Base-by-base conservation (phyloP, 208 protist genomes). In the Eutreptiella sp. region DNA sequence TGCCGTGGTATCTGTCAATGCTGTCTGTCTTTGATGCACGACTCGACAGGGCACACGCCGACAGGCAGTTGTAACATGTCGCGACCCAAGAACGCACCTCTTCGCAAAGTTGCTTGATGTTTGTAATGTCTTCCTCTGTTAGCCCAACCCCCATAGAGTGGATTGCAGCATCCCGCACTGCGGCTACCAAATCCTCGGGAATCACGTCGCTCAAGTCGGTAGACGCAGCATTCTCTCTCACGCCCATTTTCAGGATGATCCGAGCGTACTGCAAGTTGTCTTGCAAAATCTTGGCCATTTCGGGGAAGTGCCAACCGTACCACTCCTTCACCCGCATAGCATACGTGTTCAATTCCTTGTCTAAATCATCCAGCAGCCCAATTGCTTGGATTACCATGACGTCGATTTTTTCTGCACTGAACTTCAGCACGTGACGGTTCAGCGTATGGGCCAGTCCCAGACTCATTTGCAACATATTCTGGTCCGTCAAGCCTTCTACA, bases 301-400 rank as follows among this genome's bases (percentile, higher is more conserved):
- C 96, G 5, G 97, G 96, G 81, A 99, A 99, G 84, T 99, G 95
- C 94, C 94, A 99, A 29, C 94, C 93, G 76, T 98, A 97, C 96
- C 96, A 99, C 83, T 99, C 96, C 39, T 70, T 67, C 24, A 96
- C 87, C 45, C 96, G 84, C 97, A 99, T 99, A 4, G 88, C 93
- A 74, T 98, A 99, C 62, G 94, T 98, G 80, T 99, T 99, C 45
- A 99, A 85, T 73, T 99, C 97, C 77, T 99, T 99, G 73, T 99
- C 95, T 4, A 99, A 69, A 63, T 99, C 96, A 69, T 99, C 96
- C 2, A 99, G 78, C 14, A 99, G 80, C 4, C 83, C 80, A 46
- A 99, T 96, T 26, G 97, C 96, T 80, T 99, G 96, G 46, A 99
- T 94, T 45, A 99, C 97, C 97, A 99, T 99, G 66, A 96, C 96